Evolutionary conservation across 2,329 filamentous ascomycete species (phyloP), one percentile per base, ranked within the genome.

Genomic region (Aspergillus spinulosporus): DNA sequence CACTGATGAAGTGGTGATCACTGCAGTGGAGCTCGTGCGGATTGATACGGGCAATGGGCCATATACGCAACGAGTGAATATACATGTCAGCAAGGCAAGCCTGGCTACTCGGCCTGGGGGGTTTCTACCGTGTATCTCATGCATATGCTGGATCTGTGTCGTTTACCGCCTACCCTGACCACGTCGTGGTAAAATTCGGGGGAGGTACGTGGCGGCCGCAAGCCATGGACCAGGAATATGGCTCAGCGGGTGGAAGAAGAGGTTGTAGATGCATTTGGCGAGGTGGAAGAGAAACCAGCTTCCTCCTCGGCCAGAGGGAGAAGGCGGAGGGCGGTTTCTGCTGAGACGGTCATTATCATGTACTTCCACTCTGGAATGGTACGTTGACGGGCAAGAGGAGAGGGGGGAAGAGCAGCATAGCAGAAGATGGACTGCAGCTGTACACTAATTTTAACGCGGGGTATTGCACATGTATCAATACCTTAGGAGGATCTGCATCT

Each of bases 11-110:
- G 15, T 21, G 3, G 2, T 45, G 52, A 15, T 58, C 56, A 28
- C 6, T 48, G 36, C 54, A 28, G 43, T 58, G 56, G 4, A 58
- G n/a, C 31, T 58, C 51, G 7, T 47, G 56, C 4, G 51, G 51
- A 42, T 32, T 58, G 26, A 58, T 58, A 12, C 56, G 51, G 14
- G 55, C 48, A 26, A 58, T 54, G 4, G 56, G 56, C n/a, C 56
- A 51, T 58, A 21, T 21, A 21, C 21, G 50, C 2, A 40, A 37
- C 34, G 8, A 37, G 34, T 21, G 21, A 21, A 37, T 12, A 11
- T 8, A 37, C n/a, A n/a, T 4, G 2, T 50, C 5, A 56, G 48
- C 11, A 31, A 3, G 34, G 31, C 2, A 15, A 49, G 43, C n/a
- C 36, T 34, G 4, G 3, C 28, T 26, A 5, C 9, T n/a, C 9